Evolutionary conservation across 177 flowering plant genomes (phyloP).

Genomic region (Tripterygium wilfordii): DNA sequence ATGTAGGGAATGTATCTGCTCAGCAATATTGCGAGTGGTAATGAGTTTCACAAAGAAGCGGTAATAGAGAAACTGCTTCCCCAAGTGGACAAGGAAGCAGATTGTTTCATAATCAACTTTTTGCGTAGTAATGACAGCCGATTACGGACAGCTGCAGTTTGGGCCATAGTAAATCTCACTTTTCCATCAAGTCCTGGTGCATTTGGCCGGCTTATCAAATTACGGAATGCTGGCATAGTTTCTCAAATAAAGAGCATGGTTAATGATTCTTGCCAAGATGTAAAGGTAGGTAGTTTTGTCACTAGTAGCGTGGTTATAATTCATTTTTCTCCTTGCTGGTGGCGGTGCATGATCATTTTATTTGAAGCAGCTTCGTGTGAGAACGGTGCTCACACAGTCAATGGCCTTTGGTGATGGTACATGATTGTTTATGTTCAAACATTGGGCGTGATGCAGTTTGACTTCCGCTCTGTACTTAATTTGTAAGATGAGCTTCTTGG

Average conservation of each 20-base stretch:
- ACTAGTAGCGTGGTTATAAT: no score
- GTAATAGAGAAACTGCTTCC: slow-evolving; percentile 58
- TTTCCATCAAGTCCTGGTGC: slow-evolving; percentile 58
- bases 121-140: slow-evolving; percentile 58
- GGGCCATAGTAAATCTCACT: slow-evolving; percentile 82
- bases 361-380: slow-evolving; percentile 65
- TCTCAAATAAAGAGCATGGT: slow-evolving; percentile 71
- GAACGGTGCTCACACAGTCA: slow-evolving; percentile 53
- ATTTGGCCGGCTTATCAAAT: slow-evolving; percentile 39
- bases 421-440: slow-evolving; percentile 10
- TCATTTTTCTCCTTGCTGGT: background rate
- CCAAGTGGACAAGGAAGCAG: slow-evolving; percentile 19
- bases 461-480: slow-evolving; percentile 3
- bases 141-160: slow-evolving; percentile 66
- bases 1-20: slow-evolving; percentile 82
- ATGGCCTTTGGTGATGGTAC: slow-evolving; percentile 29
- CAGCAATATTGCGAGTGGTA: slow-evolving; percentile 78
- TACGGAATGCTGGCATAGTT: slow-evolving; percentile 61
- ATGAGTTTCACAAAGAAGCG: slow-evolving; percentile 78
- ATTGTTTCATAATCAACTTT: slow-evolving; percentile 42
- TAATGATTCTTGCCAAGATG: slow-evolving; percentile 85
- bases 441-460: slow-evolving; percentile 2
- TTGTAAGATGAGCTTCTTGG: slow-evolving; percentile 2
- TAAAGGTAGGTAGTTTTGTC: slow-evolving; percentile 46
- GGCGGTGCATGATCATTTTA: no score